Conservation (phyloP, 2,329 filamentous ascomycete genomes). For the Fusarium cicatricum region DNA sequence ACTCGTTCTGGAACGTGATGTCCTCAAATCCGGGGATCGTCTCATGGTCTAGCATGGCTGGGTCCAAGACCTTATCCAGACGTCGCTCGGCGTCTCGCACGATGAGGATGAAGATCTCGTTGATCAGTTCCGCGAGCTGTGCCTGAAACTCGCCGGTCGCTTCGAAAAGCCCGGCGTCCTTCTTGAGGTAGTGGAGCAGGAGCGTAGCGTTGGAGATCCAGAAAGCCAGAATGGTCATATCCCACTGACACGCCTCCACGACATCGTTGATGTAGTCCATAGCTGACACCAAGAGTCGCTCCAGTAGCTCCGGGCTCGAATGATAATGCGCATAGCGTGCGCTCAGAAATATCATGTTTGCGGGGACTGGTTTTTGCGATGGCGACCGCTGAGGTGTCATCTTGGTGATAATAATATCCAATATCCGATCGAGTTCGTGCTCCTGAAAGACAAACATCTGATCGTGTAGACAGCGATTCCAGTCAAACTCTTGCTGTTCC, state of each 20-base stretch:
- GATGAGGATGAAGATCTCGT: constrained; percentile 98
- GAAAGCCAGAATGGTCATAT: constrained; percentile 99
- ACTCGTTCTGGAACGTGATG: constrained; percentile 96
- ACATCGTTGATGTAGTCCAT: constrained; percentile 98
- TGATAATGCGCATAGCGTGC: constrained; percentile 98
- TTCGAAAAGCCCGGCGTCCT: constrained; percentile 82
- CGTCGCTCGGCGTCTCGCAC: constrained; percentile 94
- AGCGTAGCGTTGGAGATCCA: constrained; percentile 98
- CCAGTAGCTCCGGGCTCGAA: constrained; percentile 83
- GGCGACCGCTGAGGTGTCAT: constrained; percentile 97
- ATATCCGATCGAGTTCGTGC: constrained; percentile 86
- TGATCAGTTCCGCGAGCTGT: constrained; percentile 92
- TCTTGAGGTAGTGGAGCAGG: constrained; percentile 95
- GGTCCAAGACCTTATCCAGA: constrained; percentile 94
- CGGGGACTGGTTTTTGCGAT: constrained; percentile 96
- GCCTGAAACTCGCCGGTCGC: constrained; percentile 90
- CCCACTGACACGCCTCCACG: constrained; percentile 96
- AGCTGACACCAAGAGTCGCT: constrained; percentile 80
- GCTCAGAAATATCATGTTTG: constrained; percentile 95
- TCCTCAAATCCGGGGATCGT: constrained; percentile 98
- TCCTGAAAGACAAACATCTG: constrained; percentile 99
- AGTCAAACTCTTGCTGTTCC: constrained; percentile 93
- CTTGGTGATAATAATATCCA: constrained; percentile 95
- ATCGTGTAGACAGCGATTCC: constrained; percentile 92
- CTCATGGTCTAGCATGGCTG: constrained; percentile 96